Evolutionary conservation across 352 stramenopile species (phyloP).

Genomic region (Phytophthora quininea): DNA sequence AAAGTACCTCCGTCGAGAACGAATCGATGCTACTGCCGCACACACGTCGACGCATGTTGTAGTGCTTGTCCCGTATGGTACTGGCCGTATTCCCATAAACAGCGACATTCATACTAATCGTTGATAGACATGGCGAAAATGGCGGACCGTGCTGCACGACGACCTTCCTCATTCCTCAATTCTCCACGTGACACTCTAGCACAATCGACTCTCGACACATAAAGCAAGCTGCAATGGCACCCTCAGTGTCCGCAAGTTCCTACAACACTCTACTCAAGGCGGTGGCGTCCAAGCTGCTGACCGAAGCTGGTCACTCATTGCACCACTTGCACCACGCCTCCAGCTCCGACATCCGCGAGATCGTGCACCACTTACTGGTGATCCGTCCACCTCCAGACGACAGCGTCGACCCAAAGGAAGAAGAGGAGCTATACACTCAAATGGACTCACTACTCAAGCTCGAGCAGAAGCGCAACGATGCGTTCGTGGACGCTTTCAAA

Average conservation of each 20-base stretch:
- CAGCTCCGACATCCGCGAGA: conserved; percentile 47
- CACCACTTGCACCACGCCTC: conserved; percentile 46
- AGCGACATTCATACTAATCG: too few relatives aligned
- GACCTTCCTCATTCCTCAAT: neutral
- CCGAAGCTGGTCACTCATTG: conserved; percentile 41
- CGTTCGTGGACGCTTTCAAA: conserved; percentile 22
- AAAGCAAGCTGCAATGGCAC: conserved; percentile 10
- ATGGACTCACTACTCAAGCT: conserved; percentile 29
- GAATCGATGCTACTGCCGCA: too few relatives aligned
- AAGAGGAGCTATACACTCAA: conserved; percentile 48
- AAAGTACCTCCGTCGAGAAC: too few relatives aligned
- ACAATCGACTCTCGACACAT: neutral
- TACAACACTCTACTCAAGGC: conserved; percentile 40
- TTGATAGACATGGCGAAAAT: too few relatives aligned
- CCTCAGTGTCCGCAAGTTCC: conserved; percentile 18
- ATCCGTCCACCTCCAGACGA: conserved; percentile 44
- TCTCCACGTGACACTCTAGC: neutral
- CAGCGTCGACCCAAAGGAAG: conserved; percentile 15
- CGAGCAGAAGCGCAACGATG: conserved; percentile 31
- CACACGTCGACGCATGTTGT: too few relatives aligned
- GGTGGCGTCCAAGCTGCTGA: conserved; percentile 42
- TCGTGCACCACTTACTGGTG: conserved; percentile 61
- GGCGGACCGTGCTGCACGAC: too few relatives aligned
- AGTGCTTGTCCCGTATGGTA: too few relatives aligned
- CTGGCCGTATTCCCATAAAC: too few relatives aligned